A percentile compares a stretch with the other conserved stretches of the same genome.
Evolutionary conservation across 1,139 yeast species (phyloP).

Genomic region (Hyphopichia burtonii): DNA sequence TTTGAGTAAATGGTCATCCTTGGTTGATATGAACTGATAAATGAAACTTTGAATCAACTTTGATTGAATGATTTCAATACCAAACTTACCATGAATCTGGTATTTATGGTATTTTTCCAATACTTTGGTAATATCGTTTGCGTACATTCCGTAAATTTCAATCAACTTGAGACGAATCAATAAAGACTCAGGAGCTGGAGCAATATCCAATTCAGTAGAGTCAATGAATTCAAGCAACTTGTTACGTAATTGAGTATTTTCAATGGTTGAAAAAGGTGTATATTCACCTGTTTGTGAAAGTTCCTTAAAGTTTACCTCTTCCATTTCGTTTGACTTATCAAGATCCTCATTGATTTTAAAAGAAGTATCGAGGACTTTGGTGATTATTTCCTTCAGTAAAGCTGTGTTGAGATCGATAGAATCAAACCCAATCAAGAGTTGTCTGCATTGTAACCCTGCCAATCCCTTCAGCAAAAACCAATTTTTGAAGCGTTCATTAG

Average conservation of each 20-base stretch:
- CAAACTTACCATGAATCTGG: conserved; percentile 35
- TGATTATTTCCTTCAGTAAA: conserved; percentile 2
- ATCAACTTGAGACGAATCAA: conserved; percentile 27
- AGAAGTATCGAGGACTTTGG: conserved; percentile 1
- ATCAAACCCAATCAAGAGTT: conserved; percentile 1
- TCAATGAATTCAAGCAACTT: conserved; percentile 14
- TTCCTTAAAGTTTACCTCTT: conserved; percentile 1
- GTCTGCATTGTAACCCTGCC: conserved; percentile 9
- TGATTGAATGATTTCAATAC: conserved; percentile 34
- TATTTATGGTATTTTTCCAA: conserved; percentile 34
- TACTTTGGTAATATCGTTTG: conserved; percentile 23
- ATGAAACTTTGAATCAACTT: conserved; percentile 30
- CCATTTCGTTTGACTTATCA: not conserved
- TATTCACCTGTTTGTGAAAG: conserved; percentile 1
- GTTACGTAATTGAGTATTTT: not conserved
- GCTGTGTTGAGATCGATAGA: not conserved
- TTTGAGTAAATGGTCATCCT: conserved; percentile 29
- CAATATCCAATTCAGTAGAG: conserved; percentile 22
- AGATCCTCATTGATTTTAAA: not conserved
- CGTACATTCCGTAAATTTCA: conserved; percentile 38
- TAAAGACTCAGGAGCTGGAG: conserved; percentile 23
- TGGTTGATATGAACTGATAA: conserved; percentile 39
- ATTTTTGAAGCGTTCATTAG: not conserved
- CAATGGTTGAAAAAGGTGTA: not conserved
- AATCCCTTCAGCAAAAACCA: conserved; percentile 4